These are phyloP conservation scores for Thymus mandschuricus DNA, from an alignment of 257 asterid species.

Conservation along the genomic window DNA sequence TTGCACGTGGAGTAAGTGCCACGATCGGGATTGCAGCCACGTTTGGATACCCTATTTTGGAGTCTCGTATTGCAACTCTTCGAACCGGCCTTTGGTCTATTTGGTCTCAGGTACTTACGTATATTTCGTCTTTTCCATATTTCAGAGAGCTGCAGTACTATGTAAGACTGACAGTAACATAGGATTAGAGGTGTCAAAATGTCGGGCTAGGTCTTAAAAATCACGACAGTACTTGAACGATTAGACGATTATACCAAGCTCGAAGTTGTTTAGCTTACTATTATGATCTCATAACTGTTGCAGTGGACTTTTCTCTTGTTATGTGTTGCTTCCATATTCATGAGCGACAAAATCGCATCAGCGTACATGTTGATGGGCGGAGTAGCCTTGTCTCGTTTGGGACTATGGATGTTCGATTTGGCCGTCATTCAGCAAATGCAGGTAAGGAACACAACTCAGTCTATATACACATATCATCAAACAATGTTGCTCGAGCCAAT, in stretches of 20 bases:
- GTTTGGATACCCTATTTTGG: slow-evolving; percentile 66
- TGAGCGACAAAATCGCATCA: slow-evolving; percentile 44
- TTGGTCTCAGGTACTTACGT: slow-evolving; percentile 76
- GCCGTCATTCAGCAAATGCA: slow-evolving; percentile 96
- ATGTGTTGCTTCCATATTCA: slow-evolving; percentile 69
- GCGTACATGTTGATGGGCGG: slow-evolving; percentile 81
- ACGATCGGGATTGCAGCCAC: slow-evolving; percentile 83
- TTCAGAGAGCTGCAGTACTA: background rate
- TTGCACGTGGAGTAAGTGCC: slow-evolving; percentile 84
- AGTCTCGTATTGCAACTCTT: slow-evolving; percentile 61
- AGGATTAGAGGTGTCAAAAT: too few relatives aligned
- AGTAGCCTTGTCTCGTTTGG: slow-evolving; percentile 89
- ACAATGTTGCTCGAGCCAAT: background rate
- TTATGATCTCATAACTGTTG: background rate
- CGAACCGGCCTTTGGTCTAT: slow-evolving; percentile 93
- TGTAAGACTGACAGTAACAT: too few relatives aligned
- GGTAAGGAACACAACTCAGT: slow-evolving; percentile 38
- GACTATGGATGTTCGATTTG: slow-evolving; percentile 92
- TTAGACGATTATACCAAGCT: too few relatives aligned
- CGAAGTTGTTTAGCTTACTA: too few relatives aligned
- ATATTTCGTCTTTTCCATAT: background rate
- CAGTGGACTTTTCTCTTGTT: slow-evolving; percentile 83
- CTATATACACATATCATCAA: background rate
- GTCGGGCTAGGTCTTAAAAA: too few relatives aligned
- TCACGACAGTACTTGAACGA: too few relatives aligned